These are phyloP conservation scores for Cladosporium halotolerans DNA, from an alignment of 2,329 filamentous ascomycete genomes.

Conservation along the genomic window DNA sequence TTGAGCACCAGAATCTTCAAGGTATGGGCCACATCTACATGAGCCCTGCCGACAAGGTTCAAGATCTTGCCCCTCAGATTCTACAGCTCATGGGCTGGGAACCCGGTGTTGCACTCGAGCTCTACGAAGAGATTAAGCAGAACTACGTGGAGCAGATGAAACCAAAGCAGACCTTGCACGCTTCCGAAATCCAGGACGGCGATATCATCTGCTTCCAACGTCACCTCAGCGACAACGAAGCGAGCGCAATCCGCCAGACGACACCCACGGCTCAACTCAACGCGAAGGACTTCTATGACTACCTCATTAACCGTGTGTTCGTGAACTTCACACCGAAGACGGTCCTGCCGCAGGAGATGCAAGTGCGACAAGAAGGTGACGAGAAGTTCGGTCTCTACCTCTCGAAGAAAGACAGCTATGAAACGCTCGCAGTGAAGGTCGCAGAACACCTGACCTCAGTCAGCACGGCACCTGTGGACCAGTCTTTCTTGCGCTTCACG, in stretches of 20 bases:
- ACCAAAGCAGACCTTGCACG: slow-evolving; percentile 77
- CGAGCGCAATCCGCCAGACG: slow-evolving; percentile 20
- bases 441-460: slow-evolving; percentile 58
- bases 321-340: slow-evolving; percentile 68
- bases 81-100: slow-evolving; percentile 81
- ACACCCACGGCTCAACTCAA: slow-evolving; percentile 24
- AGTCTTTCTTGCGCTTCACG: slow-evolving; percentile 86
- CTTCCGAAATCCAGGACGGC: slow-evolving; percentile 92
- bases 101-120: slow-evolving; percentile 58
- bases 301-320: slow-evolving; percentile 74
- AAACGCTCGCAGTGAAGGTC: slow-evolving; percentile 76
- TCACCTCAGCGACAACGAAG: slow-evolving; percentile 41
- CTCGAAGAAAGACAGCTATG: slow-evolving; percentile 84
- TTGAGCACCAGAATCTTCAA: slow-evolving; percentile 64
- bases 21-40: slow-evolving; percentile 84
- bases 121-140: slow-evolving; percentile 97
- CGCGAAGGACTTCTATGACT: slow-evolving; percentile 69
- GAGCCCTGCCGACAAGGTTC: slow-evolving; percentile 77
- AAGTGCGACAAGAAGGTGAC: slow-evolving; percentile 42
- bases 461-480: slow-evolving; percentile 50
- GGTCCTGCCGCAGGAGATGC: slow-evolving; percentile 32
- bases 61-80: slow-evolving; percentile 74
- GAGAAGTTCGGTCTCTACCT: slow-evolving; percentile 69
- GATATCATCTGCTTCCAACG: slow-evolving; percentile 95
- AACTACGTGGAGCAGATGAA: slow-evolving; percentile 96